phyloP scores from a whole-genome alignment of 257 asterid genomes.

The Anisodus acutangulus region DNA sequence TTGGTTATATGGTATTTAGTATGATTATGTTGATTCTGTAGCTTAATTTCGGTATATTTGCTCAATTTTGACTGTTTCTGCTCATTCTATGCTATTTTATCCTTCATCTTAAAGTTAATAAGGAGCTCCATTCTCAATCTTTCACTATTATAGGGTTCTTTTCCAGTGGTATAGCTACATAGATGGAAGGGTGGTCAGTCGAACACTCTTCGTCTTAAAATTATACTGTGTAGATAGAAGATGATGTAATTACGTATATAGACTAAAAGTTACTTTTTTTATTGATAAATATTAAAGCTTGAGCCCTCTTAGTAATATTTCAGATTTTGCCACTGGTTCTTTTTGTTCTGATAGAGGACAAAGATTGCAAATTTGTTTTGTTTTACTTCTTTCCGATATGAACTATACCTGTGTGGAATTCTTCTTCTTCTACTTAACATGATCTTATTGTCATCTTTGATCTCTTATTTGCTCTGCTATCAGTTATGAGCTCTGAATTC shows the following conservation, averaged over 20 bases:
- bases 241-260: too few relatives aligned
- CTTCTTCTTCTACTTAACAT: background rate
- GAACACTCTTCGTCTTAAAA: too few relatives aligned
- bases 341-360: background rate
- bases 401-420: background rate
- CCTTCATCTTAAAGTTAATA: background rate
- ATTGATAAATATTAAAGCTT: too few relatives aligned
- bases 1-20: background rate
- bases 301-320: too few relatives aligned
- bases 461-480: slow-evolving; percentile 4
- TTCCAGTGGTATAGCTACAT: background rate
- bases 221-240: too few relatives aligned
- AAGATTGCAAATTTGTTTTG: background rate
- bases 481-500: background rate
- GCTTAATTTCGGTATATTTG: background rate
- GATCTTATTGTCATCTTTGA: background rate
- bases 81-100: background rate
- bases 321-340: too few relatives aligned
- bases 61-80: background rate
- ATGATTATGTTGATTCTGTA: slow-evolving; percentile 4
- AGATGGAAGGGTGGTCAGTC: too few relatives aligned
- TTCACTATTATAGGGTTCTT: background rate
- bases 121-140: background rate
- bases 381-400: background rate
- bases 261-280: too few relatives aligned